phyloP scores from a whole-genome alignment of 2,329 filamentous ascomycete species.

The Aspergillus brasiliensis region DNA sequence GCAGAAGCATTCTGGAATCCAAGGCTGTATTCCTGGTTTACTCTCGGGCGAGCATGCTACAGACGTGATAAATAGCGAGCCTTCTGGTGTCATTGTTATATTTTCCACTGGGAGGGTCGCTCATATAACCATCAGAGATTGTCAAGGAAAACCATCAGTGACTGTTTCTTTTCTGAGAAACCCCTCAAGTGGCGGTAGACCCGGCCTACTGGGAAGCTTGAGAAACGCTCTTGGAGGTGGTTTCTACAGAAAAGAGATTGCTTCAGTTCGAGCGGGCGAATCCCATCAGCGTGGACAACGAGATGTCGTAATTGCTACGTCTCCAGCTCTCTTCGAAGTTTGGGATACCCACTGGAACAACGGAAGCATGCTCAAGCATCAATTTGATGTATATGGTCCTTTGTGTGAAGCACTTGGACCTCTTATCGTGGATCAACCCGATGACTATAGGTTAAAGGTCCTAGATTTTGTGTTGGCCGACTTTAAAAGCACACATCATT shows the following conservation, averaged over 20 bases:
- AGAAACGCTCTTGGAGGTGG: slow-evolving; percentile 73
- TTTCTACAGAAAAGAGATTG: slow-evolving; percentile 73
- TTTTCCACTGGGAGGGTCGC: slow-evolving; percentile 85
- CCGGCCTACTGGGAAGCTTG: slow-evolving; percentile 77
- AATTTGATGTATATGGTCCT: slow-evolving; percentile 68
- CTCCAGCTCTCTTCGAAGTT: slow-evolving; percentile 74
- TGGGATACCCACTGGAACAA: slow-evolving; percentile 92
- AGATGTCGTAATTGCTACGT: slow-evolving; percentile 77
- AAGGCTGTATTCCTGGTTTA: slow-evolving; percentile 72
- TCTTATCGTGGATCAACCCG: slow-evolving; percentile 54
- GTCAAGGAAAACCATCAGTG: slow-evolving; percentile 81
- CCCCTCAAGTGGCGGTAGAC: slow-evolving; percentile 52
- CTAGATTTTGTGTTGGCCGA: slow-evolving; percentile 73
- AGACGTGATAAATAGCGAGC: slow-evolving; percentile 80
- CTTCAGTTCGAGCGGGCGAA: slow-evolving; percentile 74
- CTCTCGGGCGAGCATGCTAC: slow-evolving; percentile 76
- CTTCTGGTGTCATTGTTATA: slow-evolving; percentile 79
- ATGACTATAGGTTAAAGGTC: slow-evolving; percentile 67
- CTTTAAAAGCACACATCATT: slow-evolving; percentile 43
- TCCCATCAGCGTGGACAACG: slow-evolving; percentile 77
- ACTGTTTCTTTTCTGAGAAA: slow-evolving; percentile 74
- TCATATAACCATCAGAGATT: slow-evolving; percentile 82
- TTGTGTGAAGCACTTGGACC: slow-evolving; percentile 65
- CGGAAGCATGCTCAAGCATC: slow-evolving; percentile 72
- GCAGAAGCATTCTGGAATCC: slow-evolving; percentile 77